phyloP scores from a whole-genome alignment of 192 early-diverging fungal species.

The Chytriomyces hyalinus region DNA sequence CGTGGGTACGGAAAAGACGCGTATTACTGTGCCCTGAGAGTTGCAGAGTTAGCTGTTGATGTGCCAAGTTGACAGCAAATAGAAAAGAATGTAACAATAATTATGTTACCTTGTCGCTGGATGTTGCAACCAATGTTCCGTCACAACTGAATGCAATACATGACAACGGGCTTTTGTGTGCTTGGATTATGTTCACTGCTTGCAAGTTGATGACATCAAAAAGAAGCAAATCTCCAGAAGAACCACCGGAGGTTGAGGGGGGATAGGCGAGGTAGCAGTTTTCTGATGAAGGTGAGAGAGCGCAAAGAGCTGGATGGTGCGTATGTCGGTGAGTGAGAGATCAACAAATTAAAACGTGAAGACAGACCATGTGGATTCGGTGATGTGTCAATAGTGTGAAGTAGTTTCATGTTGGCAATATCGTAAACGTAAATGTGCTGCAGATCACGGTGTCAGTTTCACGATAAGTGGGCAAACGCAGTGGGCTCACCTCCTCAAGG shows the following conservation, averaged over 20 bases:
- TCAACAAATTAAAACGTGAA: not conserved
- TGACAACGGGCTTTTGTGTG: conserved; percentile 90
- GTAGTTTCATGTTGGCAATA: conserved; percentile 97
- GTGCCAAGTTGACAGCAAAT: conserved; percentile 12
- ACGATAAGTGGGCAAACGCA: too few species aligned
- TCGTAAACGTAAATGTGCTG: conserved; percentile 95
- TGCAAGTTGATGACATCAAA: conserved; percentile 90
- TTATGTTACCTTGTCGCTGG: conserved; percentile 84
- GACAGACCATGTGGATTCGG: conserved; percentile 82
- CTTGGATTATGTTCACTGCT: conserved; percentile 91
- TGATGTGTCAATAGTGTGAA: conserved; percentile 94
- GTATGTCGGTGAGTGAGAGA: not conserved
- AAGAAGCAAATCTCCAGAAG: conserved; percentile 85
- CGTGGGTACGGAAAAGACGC: conserved; percentile 88
- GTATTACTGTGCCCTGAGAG: conserved; percentile 88
- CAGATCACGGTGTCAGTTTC: not conserved
- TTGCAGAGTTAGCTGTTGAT: not conserved
- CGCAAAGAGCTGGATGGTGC: conserved; percentile 71
- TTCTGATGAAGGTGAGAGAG: conserved; percentile 90
- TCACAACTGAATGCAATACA: conserved; percentile 87
- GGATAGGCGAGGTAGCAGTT: conserved; percentile 97
- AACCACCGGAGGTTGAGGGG: conserved; percentile 59
- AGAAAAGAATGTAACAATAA: not conserved
- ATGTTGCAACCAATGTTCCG: conserved; percentile 92
- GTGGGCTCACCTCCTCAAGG: conserved; percentile 77